These are phyloP conservation scores for Hyaloperonospora brassicae DNA, from an alignment of 352 stramenopile genomes.

Conservation along the genomic window DNA sequence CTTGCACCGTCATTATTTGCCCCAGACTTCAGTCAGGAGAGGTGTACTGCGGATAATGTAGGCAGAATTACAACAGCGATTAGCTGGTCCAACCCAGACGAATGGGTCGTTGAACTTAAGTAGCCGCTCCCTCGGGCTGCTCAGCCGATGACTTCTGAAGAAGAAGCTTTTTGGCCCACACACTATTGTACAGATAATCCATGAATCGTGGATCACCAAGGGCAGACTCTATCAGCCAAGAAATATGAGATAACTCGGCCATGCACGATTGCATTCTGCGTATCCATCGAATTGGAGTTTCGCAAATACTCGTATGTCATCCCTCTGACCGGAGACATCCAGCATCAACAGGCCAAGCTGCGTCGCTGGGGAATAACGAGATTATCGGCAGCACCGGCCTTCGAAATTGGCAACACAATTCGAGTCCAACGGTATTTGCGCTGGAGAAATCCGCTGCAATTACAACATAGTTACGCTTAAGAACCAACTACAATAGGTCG, in stretches of 20 bases:
- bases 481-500: too few relatives aligned
- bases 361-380: not conserved
- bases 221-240: not conserved
- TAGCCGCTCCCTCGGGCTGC: too few relatives aligned
- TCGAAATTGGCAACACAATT: not conserved
- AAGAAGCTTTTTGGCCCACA: not conserved
- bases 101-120: not conserved
- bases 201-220: not conserved
- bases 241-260: not conserved
- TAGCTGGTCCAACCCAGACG: not conserved
- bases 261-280: not conserved
- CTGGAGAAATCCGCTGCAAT: too few relatives aligned
- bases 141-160: not conserved
- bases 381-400: not conserved
- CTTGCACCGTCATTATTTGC: too few relatives aligned
- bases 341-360: not conserved
- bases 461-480: too few relatives aligned
- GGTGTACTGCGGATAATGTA: too few relatives aligned
- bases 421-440: too few relatives aligned
- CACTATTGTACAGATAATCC: not conserved
- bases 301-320: not conserved
- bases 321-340: not conserved
- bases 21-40: too few relatives aligned
- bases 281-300: not conserved
- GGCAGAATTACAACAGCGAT: not conserved